phyloP scores from a whole-genome alignment of 306 rosid genomes.

The Cucurbita pepo region DNA sequence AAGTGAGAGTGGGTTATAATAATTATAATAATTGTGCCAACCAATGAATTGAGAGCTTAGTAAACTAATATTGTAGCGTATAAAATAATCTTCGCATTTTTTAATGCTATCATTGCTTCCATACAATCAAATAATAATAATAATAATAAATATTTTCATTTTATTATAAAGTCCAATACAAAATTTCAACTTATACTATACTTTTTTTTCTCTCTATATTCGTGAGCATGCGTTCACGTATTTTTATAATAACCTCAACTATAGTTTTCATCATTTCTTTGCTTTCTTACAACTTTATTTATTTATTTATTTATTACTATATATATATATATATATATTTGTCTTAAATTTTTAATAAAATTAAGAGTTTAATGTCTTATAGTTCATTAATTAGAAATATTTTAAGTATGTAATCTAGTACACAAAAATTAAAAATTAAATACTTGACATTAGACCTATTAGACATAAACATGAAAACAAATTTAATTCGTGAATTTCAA shows the following conservation, averaged over 20 bases:
- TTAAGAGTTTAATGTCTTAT: too few species aligned
- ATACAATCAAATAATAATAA: neutral
- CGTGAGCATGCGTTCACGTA: neutral
- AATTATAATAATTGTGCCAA: conserved; percentile 2
- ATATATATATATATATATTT: too few species aligned
- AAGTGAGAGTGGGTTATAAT: neutral
- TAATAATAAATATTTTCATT: neutral
- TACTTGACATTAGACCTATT: too few species aligned
- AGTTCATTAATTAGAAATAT: too few species aligned
- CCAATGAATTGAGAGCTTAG: neutral
- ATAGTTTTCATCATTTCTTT: too few species aligned
- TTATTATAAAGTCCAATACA: neutral
- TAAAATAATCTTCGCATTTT: neutral
- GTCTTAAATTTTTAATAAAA: too few species aligned
- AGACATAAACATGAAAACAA: too few species aligned
- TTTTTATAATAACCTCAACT: neutral
- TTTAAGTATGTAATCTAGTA: too few species aligned
- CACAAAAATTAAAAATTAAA: too few species aligned
- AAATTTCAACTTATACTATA: neutral
- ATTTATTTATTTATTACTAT: too few species aligned
- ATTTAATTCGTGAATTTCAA: too few species aligned
- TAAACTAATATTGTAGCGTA: neutral
- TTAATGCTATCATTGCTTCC: neutral
- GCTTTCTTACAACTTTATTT: too few species aligned
- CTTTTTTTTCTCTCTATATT: neutral